Evolutionary conservation across 1,139 yeast genomes (phyloP).

Genomic region (Candida buenavistaensis): DNA sequence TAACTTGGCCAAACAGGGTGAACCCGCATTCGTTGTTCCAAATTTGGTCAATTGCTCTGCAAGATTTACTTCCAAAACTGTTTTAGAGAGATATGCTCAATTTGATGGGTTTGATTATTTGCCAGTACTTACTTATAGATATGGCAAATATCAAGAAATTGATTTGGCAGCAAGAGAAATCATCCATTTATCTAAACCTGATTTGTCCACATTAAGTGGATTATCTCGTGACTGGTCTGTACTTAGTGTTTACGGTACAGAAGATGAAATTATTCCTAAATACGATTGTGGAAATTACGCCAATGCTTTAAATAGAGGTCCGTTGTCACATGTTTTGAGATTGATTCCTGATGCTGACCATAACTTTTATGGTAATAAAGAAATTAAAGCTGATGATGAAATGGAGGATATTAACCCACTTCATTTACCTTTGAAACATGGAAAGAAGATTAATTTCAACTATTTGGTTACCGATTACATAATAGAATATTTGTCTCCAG

Average conservation of each 20-base stretch:
- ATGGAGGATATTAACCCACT: constrained; percentile 34
- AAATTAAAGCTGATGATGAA: constrained; percentile 30
- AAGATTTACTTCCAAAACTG: constrained; percentile 47
- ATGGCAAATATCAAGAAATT: constrained; percentile 45
- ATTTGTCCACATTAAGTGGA: constrained; percentile 40
- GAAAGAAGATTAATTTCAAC: constrained; percentile 56
- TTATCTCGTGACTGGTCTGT: constrained; percentile 54
- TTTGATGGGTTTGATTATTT: constrained; percentile 19
- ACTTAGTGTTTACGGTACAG: constrained; percentile 68
- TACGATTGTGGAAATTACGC: constrained; percentile 62
- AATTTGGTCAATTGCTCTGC: constrained; percentile 72
- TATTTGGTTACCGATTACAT: constrained; percentile 54
- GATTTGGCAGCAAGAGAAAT: constrained; percentile 56
- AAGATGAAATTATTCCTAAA: constrained; percentile 65
- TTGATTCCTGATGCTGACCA: constrained; percentile 76
- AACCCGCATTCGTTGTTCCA: constrained; percentile 49
- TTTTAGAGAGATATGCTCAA: constrained; percentile 34
- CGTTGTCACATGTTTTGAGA: constrained; percentile 53
- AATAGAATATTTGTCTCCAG: constrained; percentile 51
- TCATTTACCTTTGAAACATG: constrained; percentile 43
- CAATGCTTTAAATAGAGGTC: constrained; percentile 52
- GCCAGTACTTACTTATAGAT: constrained; percentile 29
- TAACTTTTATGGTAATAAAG: constrained; percentile 60
- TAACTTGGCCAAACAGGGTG: constrained; percentile 25
- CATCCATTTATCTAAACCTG: constrained; percentile 50